A percentile compares a stretch with the other conserved stretches of the same genome.
These are phyloP conservation scores for Colletotrichum sp. DNA, from an alignment of 2,329 filamentous ascomycete genomes.

Conservation along the genomic window DNA sequence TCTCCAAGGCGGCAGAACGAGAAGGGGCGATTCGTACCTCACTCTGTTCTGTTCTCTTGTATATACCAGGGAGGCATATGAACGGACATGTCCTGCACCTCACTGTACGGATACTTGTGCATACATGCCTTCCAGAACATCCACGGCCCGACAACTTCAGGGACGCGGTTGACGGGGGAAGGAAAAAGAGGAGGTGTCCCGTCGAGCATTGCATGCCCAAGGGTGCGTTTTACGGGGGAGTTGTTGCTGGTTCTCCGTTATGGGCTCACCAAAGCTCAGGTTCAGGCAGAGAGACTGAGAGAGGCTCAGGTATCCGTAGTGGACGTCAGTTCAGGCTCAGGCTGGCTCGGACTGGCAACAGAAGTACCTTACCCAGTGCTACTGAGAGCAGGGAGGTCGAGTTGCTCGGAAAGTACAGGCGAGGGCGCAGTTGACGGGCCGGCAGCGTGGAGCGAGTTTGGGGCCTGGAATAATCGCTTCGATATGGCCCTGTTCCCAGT, in stretches of 20 bases:
- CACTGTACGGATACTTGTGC: background rate
- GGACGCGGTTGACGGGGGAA: background rate
- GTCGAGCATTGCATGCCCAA: background rate
- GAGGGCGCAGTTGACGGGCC: conserved; percentile 7
- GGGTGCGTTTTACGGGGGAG: conserved; percentile 2
- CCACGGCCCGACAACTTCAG: background rate
- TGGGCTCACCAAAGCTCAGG: background rate
- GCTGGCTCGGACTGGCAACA: background rate
- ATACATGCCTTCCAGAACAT: background rate
- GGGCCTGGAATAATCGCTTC: background rate
- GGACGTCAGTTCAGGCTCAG: background rate
- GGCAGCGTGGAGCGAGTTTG: background rate
- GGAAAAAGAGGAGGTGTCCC: background rate
- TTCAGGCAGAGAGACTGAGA: background rate
- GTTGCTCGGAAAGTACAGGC: background rate
- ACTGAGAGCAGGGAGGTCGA: background rate
- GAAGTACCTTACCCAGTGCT: background rate
- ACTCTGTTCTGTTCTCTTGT: background rate
- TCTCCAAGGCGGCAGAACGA: conserved; percentile 7
- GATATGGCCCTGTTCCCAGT: background rate
- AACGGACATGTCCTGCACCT: background rate
- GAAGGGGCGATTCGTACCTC: background rate
- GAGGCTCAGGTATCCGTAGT: background rate
- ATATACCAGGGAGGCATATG: background rate
- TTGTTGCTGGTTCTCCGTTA: background rate